Percentiles rank a stretch among this genome's conserved stretches.
phyloP scores from a whole-genome alignment of 768 basidiomycete species.

The Kwoniella sp. region DNA sequence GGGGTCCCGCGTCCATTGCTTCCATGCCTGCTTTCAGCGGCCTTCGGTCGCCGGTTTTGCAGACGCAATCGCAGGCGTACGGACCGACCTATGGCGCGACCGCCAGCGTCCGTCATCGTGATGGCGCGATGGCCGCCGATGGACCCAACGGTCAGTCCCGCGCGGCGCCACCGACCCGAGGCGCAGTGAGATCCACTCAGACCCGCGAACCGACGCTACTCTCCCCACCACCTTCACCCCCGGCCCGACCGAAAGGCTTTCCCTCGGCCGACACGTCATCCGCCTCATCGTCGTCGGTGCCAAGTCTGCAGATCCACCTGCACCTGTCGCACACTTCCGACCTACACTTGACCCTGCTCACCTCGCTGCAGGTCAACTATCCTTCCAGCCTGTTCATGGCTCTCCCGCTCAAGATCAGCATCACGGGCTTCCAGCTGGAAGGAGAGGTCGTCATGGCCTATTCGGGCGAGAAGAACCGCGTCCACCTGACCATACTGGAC shows the following conservation, averaged over 20 bases:
- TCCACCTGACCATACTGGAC: conserved; percentile 85
- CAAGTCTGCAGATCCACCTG: conserved; percentile 78
- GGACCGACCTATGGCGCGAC: too few species aligned
- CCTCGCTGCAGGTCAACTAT: conserved; percentile 92
- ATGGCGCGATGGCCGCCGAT: too few species aligned
- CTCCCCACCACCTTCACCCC: conserved; percentile 26
- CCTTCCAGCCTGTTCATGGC: conserved; percentile 96
- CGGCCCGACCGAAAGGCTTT: conserved; percentile 16
- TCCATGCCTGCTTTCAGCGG: too few species aligned
- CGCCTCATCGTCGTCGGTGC: conserved; percentile 55
- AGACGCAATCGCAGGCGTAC: too few species aligned
- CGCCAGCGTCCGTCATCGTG: too few species aligned
- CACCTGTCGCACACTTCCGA: conserved; percentile 81
- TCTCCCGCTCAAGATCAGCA: conserved; percentile 86
- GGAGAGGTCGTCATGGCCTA: conserved; percentile 89
- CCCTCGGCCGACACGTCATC: conserved; percentile 3
- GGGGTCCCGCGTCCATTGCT: too few species aligned
- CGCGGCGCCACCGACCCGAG: too few species aligned
- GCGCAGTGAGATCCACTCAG: neutral
- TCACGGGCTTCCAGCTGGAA: conserved; percentile 79
- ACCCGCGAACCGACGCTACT: neutral
- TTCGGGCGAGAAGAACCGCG: conserved; percentile 70
- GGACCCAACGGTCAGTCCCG: too few species aligned
- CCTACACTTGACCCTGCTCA: conserved; percentile 79
- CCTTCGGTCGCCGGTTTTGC: too few species aligned